phyloP scores from a whole-genome alignment of 2,329 filamentous ascomycete genomes.

The Colletotrichum incanum region DNA sequence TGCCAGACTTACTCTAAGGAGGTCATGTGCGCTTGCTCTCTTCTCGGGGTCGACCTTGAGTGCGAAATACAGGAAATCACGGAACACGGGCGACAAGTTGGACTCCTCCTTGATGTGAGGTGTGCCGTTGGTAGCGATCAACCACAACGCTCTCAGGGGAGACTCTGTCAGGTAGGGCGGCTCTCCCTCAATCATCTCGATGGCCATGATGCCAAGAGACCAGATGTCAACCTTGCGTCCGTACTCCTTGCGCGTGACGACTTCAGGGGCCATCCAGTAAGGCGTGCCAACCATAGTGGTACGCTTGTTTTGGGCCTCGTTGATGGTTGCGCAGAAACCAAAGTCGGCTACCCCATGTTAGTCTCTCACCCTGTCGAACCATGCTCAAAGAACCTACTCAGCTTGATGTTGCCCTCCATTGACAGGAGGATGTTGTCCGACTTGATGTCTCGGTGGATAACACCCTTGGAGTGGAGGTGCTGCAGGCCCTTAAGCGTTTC shows the following conservation, averaged over 20 bases:
- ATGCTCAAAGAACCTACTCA: conserved; percentile 75
- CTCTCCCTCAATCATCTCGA: conserved; percentile 99
- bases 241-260: conserved; percentile 97
- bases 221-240: conserved; percentile 99
- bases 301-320: conserved; percentile 95
- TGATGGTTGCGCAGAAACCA: conserved; percentile 98
- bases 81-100: conserved; percentile 84
- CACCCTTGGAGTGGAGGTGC: conserved; percentile 96
- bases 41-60: conserved; percentile 98
- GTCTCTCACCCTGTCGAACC: conserved; percentile 34
- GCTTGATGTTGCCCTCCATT: conserved; percentile 95
- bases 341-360: conserved; percentile 83
- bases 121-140: conserved; percentile 97
- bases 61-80: conserved; percentile 92
- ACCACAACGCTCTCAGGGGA: conserved; percentile 90
- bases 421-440: conserved; percentile 98
- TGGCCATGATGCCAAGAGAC: conserved; percentile 99
- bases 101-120: conserved; percentile 95
- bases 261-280: conserved; percentile 99
- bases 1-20: conserved; percentile 82
- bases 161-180: conserved; percentile 97
- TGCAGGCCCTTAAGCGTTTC: conserved; percentile 94
- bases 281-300: conserved; percentile 99
- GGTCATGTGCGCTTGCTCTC: conserved; percentile 93
- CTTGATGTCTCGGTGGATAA: conserved; percentile 99